phyloP scores from a whole-genome alignment of 2,329 filamentous ascomycete species.

The Magnaporthiopsis incrustans region DNA sequence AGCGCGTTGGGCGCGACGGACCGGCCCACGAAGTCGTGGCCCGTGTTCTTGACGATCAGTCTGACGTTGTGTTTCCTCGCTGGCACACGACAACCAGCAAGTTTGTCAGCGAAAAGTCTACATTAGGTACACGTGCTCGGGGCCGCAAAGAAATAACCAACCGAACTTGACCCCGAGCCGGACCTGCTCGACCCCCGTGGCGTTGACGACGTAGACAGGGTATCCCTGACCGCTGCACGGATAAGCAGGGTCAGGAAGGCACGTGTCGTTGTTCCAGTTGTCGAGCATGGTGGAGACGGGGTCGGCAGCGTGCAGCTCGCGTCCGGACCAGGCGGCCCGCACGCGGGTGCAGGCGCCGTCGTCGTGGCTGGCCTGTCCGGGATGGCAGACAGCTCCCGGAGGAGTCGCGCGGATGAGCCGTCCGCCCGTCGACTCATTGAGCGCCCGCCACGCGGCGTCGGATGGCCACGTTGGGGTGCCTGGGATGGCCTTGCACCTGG shows the following conservation, averaged over 20 bases:
- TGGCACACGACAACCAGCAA: constrained; percentile 12
- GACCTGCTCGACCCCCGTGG: constrained; percentile 22
- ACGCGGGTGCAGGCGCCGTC: constrained; percentile 13
- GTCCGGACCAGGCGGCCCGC: constrained; percentile 13
- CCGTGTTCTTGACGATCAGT: constrained; percentile 13
- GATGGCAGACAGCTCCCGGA: constrained; percentile 37
- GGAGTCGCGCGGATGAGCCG: constrained; percentile 33
- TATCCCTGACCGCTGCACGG: constrained; percentile 31
- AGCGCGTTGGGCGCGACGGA: constrained; percentile 40
- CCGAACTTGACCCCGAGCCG: constrained; percentile 33
- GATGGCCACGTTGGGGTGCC: constrained; percentile 39
- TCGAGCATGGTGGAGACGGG: constrained; percentile 29
- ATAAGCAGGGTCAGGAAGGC: constrained; percentile 30
- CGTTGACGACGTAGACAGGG: constrained; percentile 32
- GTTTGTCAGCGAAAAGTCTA: no score
- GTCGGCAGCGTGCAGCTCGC: constrained; percentile 28
- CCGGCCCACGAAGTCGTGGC: constrained; percentile 25
- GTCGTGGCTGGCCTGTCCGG: constrained; percentile 16
- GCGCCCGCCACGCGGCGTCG: constrained; percentile 30
- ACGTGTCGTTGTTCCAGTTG: constrained; percentile 40
- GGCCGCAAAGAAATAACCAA: constrained; percentile 13
- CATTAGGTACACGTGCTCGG: not conserved
- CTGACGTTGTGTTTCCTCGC: constrained; percentile 12
- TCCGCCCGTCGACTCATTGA: constrained; percentile 37
- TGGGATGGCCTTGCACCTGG: constrained; percentile 15